A percentile compares a stretch with the other conserved stretches of the same genome.
Conservation (phyloP, 139 green algal species). For the Haematococcus sp. region DNA sequence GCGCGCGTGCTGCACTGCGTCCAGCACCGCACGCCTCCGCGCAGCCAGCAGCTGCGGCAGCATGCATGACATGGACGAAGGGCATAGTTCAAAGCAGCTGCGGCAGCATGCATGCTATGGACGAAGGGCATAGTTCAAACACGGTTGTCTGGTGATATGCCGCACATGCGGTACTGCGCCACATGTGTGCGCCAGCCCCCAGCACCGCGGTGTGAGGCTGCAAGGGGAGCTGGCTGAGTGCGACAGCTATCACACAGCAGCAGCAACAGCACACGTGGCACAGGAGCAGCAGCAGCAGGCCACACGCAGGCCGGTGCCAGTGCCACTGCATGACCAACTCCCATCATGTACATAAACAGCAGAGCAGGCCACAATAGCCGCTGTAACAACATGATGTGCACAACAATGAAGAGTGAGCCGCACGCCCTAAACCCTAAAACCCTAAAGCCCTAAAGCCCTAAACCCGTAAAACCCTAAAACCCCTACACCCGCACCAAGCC, state of each 20-base stretch:
- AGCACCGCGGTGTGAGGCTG: background rate
- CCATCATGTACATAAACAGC: too few relatives aligned
- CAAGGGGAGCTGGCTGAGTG: background rate
- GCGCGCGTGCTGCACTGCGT: constrained; percentile 51
- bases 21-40: constrained; percentile 53
- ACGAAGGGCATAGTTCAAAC: background rate
- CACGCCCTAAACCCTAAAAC: too few relatives aligned
- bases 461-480: too few relatives aligned
- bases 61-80: background rate
- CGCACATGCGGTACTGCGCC: background rate
- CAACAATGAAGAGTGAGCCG: too few relatives aligned
- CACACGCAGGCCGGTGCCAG: too few relatives aligned
- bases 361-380: too few relatives aligned
- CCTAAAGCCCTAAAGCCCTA: too few relatives aligned
- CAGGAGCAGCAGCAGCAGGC: too few relatives aligned
- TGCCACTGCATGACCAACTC: too few relatives aligned
- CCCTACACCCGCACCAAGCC: background rate
- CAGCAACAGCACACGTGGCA: too few relatives aligned
- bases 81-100: background rate
- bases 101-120: background rate
- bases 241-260: too few relatives aligned
- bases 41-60: constrained; percentile 18
- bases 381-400: too few relatives aligned
- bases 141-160: background rate
- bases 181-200: background rate